Conservation (phyloP, 2,329 filamentous ascomycete genomes). For the Gremmenia infestans region DNA sequence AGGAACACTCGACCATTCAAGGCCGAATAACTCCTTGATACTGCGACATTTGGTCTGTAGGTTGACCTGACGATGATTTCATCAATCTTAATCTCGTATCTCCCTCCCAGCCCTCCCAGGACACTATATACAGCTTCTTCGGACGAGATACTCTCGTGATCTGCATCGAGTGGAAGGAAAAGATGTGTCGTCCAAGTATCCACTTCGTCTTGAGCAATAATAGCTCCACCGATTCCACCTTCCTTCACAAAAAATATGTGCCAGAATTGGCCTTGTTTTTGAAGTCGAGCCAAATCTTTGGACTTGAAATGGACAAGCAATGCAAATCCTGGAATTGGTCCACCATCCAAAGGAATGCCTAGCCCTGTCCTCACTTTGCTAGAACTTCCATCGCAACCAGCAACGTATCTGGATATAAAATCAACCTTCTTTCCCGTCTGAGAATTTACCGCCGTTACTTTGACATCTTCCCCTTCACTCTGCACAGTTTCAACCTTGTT, state of each 20-base stretch:
- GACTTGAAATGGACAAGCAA: constrained; percentile 24
- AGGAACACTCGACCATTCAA: constrained; percentile 20
- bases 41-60: constrained; percentile 29
- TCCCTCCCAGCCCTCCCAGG: constrained; percentile 19
- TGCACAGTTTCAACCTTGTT: constrained; percentile 17
- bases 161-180: constrained; percentile 8
- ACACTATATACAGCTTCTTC: constrained; percentile 20
- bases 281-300: constrained; percentile 7
- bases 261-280: constrained; percentile 20
- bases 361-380: constrained; percentile 29
- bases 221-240: constrained; percentile 1
- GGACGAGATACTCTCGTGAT: constrained; percentile 20
- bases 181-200: constrained; percentile 32
- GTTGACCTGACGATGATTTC: constrained; percentile 29
- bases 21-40: constrained; percentile 26
- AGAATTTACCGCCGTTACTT: constrained; percentile 15
- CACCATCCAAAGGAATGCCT: constrained; percentile 24
- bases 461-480: constrained; percentile 1
- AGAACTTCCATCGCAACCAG: constrained; percentile 47
- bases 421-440: constrained; percentile 19
- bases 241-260: constrained; percentile 18
- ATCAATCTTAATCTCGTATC: constrained; percentile 29
- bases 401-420: constrained; percentile 33
- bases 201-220: constrained; percentile 23
- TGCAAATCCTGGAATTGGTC: constrained; percentile 15